Evolutionary conservation across 768 basidiomycete genomes (phyloP), one percentile per base, ranked within the genome.

Genomic region (Podaxis mareebaensis): DNA sequence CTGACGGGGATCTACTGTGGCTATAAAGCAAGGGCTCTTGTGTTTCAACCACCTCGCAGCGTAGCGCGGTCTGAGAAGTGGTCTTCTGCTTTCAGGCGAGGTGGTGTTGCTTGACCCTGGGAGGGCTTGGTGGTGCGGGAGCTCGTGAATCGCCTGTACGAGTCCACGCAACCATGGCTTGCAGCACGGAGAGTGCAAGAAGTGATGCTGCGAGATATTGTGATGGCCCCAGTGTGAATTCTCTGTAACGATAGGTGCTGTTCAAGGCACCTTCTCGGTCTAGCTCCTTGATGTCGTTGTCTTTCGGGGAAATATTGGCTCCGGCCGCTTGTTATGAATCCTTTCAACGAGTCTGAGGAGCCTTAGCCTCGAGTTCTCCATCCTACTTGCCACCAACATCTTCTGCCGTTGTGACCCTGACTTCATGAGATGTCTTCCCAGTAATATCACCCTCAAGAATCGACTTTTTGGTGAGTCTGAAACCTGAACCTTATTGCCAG

Each of bases 301-400:
- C 51, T 22, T 33, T 55, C 61, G 61, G 61, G 30, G 22, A 38
- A 28, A 39, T 3, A 26, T 36, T 48, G 55, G 36, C 39, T 63
- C 61, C 55, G 46, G 54, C 42, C 55, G n/a, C 17, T 51, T 24
- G 28, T 24, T 38, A 44, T 36, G 13, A 28, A 11, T 39, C 13
- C n/a, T 17, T 22, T 56, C 53, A 48, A 46, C 33, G 53, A 55
- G 42, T 30, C 28, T 10, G 24, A 49, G 11, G 55, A n/a, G 24
- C 38, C 54, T 56, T 28, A 39, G 46, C 61, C 61, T 63, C 61
- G 36, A 63, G 61, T 56, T 48, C 17, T 36, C 49, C 52, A 53
- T 33, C 55, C 44, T n/a, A 13, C 54, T 13, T 42, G 17, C 17
- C 61, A 48, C 33, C 61, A 17, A 6, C 44, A 40, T 42, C 36